These are phyloP conservation scores for Henningerozyma blattae DNA, from an alignment of 805 yeast genomes.

Conservation along the genomic window DNA sequence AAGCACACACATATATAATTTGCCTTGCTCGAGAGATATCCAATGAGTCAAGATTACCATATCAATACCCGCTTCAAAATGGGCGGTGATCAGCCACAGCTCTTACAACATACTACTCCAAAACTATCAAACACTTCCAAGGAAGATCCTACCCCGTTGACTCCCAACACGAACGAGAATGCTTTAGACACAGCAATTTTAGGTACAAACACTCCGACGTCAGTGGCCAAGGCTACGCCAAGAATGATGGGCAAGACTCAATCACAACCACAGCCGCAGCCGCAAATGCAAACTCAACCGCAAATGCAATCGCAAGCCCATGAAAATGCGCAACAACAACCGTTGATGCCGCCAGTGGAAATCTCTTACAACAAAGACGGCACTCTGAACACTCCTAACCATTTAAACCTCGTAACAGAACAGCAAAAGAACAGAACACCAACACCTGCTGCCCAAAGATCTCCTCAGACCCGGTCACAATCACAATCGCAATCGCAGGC, in stretches of 20 bases:
- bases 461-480: background rate
- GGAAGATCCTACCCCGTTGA: background rate
- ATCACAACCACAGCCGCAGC: too few species aligned
- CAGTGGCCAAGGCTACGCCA: slow-evolving; percentile 24
- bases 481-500: background rate
- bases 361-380: background rate
- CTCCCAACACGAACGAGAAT: background rate
- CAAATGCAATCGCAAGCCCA: slow-evolving; percentile 6
- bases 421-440: background rate
- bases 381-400: background rate
- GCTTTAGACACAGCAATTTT: background rate
- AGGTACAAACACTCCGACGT: slow-evolving; percentile 5
- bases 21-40: too few species aligned
- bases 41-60: slow-evolving; percentile 13
- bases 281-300: background rate
- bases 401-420: background rate
- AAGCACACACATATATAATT: too few species aligned
- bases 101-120: too few species aligned
- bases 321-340: background rate
- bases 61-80: slow-evolving; percentile 20
- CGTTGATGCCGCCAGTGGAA: slow-evolving; percentile 5
- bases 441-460: background rate
- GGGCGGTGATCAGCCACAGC: slow-evolving; percentile 9
- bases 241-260: slow-evolving; percentile 21
- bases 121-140: too few species aligned